phyloP scores from a whole-genome alignment of 306 rosid species.

The Rosa rugosa region DNA sequence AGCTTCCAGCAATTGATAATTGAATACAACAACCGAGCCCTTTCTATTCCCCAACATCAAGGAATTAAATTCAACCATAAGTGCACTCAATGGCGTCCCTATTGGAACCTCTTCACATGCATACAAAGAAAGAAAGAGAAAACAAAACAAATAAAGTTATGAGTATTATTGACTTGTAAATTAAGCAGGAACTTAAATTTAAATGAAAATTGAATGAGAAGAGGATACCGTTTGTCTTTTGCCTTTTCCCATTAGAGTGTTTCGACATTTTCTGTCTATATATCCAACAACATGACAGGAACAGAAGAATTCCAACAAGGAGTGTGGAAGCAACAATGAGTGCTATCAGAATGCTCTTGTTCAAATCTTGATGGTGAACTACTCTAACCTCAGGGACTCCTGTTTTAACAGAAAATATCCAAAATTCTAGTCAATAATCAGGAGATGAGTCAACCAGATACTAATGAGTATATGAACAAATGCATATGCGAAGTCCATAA shows the following conservation, averaged over 20 bases:
- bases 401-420: conserved; percentile 36
- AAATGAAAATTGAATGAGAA: conserved; percentile 6
- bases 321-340: conserved; percentile 67
- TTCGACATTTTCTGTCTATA: conserved; percentile 38
- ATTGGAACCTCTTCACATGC: conserved; percentile 53
- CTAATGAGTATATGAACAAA: background rate
- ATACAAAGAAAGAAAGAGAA: conserved; percentile 2
- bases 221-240: conserved; percentile 51
- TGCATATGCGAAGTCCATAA: background rate
- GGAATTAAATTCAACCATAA: conserved; percentile 51
- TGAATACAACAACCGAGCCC: conserved; percentile 60
- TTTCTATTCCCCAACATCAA: conserved; percentile 61
- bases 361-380: conserved; percentile 68
- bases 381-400: conserved; percentile 46
- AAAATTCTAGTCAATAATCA: background rate
- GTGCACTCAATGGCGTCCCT: conserved; percentile 41
- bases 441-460: background rate
- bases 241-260: conserved; percentile 36
- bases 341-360: conserved; percentile 64
- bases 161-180: conserved; percentile 13
- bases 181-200: conserved; percentile 9
- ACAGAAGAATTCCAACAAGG: conserved; percentile 61
- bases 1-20: conserved; percentile 66
- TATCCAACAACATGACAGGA: conserved; percentile 54
- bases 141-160: conserved; percentile 11